Evolutionary conservation across 768 basidiomycete species (phyloP).

Genomic region (Cystofilobasidium bisporidii): DNA sequence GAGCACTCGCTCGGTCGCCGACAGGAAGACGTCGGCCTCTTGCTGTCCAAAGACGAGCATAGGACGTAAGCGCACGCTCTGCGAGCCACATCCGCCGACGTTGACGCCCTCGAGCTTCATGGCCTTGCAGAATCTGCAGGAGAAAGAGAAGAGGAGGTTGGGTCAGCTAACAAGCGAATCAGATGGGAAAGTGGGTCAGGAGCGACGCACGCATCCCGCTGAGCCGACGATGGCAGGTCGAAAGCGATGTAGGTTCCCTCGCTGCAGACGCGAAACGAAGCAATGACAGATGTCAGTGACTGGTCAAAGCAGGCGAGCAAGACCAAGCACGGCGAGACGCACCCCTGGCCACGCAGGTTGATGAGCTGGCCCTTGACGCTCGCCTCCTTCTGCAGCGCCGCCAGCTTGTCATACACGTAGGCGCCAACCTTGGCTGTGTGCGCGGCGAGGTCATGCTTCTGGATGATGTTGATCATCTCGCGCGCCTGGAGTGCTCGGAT

Average conservation of each 20-base stretch:
- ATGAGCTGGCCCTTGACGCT: conserved; percentile 30
- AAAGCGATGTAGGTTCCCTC: conserved; percentile 42
- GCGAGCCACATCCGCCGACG: conserved; percentile 40
- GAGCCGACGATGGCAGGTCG: conserved; percentile 34
- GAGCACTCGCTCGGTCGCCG: conserved; percentile 30
- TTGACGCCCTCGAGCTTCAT: conserved; percentile 40
- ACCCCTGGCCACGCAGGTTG: conserved; percentile 36
- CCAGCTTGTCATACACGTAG: conserved; percentile 33
- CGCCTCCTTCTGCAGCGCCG: conserved; percentile 24
- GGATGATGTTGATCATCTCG: conserved; percentile 40
- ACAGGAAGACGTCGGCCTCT: conserved; percentile 36
- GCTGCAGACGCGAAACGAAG: not conserved
- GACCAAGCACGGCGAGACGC: not conserved
- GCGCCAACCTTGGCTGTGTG: conserved; percentile 40
- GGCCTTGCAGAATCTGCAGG: conserved; percentile 1
- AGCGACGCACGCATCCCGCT: conserved; percentile 39
- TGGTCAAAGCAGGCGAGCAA: no score
- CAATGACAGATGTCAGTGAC: no score
- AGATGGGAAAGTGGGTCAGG: no score
- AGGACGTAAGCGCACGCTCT: conserved; percentile 36
- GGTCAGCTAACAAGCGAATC: no score
- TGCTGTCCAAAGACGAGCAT: conserved; percentile 41
- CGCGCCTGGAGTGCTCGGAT: conserved; percentile 41
- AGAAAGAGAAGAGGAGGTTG: not conserved
- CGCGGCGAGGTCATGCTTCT: conserved; percentile 37